Evolutionary conservation across 176 grass and related monocot species (phyloP).

Genomic region (Musa troglodytarum): DNA sequence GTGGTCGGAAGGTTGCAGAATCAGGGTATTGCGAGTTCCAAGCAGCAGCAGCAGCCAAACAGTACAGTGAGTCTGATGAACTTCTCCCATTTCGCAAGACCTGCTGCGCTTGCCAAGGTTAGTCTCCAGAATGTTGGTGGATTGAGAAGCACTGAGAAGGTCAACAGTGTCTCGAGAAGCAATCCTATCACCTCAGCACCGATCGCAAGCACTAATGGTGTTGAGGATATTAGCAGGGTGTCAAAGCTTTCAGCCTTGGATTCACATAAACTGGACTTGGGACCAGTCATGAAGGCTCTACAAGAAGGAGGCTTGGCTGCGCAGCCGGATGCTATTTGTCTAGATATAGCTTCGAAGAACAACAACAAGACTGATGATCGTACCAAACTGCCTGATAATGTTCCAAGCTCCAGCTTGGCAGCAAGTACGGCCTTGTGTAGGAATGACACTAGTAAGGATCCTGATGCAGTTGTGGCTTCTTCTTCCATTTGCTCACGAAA

Average conservation of each 20-base stretch:
- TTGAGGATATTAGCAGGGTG: not conserved
- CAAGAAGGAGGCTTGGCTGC: not conserved
- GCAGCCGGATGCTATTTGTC: not conserved
- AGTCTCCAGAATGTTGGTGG: not conserved
- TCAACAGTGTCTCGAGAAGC: not conserved
- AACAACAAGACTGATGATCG: not conserved
- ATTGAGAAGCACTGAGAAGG: not conserved
- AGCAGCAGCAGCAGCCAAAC: not conserved
- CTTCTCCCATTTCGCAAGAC: slow-evolving; percentile 21
- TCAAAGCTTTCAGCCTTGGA: not conserved
- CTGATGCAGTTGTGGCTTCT: slow-evolving; percentile 5
- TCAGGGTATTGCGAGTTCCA: not conserved
- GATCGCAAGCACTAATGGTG: not conserved
- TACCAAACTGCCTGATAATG: not conserved
- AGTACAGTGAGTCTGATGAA: not conserved
- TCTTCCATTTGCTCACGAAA: slow-evolving; percentile 17
- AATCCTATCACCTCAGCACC: not conserved
- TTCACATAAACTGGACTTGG: not conserved
- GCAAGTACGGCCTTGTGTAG: not conserved
- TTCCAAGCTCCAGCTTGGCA: not conserved
- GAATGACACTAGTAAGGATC: slow-evolving; percentile 2
- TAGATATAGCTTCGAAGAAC: not conserved
- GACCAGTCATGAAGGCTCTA: not conserved
- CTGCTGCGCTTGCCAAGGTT: slow-evolving; percentile 1
- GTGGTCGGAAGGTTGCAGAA: slow-evolving; percentile 6